Conservation (phyloP, 1,284 basidiomycete species). For the Mixia osmundae region DNA sequence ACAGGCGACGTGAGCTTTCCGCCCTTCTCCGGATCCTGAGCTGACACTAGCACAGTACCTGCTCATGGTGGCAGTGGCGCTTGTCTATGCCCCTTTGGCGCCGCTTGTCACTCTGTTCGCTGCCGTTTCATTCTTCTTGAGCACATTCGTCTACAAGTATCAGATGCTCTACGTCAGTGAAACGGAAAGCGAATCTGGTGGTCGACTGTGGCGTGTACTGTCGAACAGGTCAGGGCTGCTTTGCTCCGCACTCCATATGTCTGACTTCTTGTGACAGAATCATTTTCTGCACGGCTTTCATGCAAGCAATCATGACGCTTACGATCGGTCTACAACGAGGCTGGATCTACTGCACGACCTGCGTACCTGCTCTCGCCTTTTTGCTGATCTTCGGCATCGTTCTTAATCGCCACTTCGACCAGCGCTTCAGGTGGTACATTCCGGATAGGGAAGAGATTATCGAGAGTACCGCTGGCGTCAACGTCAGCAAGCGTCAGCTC, state of each 20-base stretch:
- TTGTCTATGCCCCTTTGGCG: constrained; percentile 77
- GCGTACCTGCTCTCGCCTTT: constrained; percentile 6
- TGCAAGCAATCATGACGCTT: constrained; percentile 16
- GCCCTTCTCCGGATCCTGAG: constrained; percentile 9
- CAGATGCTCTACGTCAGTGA: constrained; percentile 44
- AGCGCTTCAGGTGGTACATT: constrained; percentile 31
- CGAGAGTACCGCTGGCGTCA: constrained; percentile 42
- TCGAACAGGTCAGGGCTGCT: constrained; percentile 48
- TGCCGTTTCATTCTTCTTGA: constrained; percentile 42
- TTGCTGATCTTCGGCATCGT: constrained; percentile 1
- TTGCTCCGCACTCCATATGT: background rate
- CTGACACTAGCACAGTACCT: constrained; percentile 29
- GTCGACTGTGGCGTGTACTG: constrained; percentile 71
- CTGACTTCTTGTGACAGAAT: background rate
- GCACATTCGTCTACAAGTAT: constrained; percentile 53
- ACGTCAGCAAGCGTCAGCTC: constrained; percentile 41
- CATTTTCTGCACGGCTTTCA: constrained; percentile 9
- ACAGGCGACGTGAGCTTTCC: constrained; percentile 37
- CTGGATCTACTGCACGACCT: constrained; percentile 31
- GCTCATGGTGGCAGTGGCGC: constrained; percentile 62
- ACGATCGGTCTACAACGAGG: constrained; percentile 52
- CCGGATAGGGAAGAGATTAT: constrained; percentile 45
- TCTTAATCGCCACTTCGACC: background rate
- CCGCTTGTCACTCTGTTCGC: constrained; percentile 45
- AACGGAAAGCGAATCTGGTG: constrained; percentile 69